A percentile compares a stretch with the other conserved stretches of the same genome.
phyloP scores from a whole-genome alignment of 2,329 filamentous ascomycete genomes.

The Purpureocillium takamizusanense region DNA sequence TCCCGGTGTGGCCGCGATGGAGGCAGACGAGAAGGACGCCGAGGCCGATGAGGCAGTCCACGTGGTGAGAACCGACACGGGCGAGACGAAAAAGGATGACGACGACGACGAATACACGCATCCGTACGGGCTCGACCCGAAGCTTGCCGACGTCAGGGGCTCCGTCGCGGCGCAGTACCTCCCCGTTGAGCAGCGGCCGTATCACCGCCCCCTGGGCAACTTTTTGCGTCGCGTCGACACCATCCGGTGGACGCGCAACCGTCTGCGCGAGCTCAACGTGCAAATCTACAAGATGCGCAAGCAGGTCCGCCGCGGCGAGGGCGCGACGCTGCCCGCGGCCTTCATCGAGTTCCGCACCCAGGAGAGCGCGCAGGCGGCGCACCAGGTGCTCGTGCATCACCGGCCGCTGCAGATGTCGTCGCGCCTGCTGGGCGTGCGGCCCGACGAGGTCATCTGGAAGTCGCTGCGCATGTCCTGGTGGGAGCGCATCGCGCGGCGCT shows the following conservation, averaged over 20 bases:
- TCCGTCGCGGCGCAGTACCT: conserved; percentile 67
- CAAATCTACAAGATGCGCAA: conserved; percentile 57
- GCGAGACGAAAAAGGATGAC: conserved; percentile 8
- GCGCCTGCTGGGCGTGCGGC: conserved; percentile 73
- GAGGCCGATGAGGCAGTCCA: not conserved
- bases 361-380: conserved; percentile 76
- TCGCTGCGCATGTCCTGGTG: conserved; percentile 80
- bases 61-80: not conserved
- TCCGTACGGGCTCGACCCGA: conserved; percentile 23
- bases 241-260: conserved; percentile 74
- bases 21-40: conserved; percentile 1
- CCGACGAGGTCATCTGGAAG: conserved; percentile 78
- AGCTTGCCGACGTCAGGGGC: conserved; percentile 30
- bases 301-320: conserved; percentile 63
- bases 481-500: conserved; percentile 68
- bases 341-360: conserved; percentile 87
- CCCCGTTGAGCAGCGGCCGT: conserved; percentile 62
- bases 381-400: conserved; percentile 80
- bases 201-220: conserved; percentile 57
- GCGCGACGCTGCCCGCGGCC: conserved; percentile 61
- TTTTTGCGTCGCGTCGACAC: conserved; percentile 88
- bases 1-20: conserved; percentile 3
- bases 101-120: conserved; percentile 25
- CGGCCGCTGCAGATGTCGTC: conserved; percentile 80
- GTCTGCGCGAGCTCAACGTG: conserved; percentile 27